These are phyloP conservation scores for Saccharomyces uvarum DNA, from an alignment of 1,139 yeast species.

Conservation along the genomic window DNA sequence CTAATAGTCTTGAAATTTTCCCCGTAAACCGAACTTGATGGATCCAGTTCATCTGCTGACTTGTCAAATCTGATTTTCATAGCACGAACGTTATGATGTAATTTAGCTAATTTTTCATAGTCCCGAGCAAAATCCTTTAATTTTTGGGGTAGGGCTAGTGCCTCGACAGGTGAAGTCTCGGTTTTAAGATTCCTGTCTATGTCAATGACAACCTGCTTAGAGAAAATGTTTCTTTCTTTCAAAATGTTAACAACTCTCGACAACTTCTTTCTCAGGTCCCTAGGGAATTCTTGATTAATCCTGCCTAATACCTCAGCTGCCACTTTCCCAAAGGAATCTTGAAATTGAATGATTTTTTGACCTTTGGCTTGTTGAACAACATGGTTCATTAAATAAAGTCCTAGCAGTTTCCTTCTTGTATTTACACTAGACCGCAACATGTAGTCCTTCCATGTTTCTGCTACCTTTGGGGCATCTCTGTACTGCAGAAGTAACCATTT, in stretches of 20 bases:
- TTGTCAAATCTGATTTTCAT: slow-evolving; percentile 26
- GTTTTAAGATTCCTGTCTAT: slow-evolving; percentile 28
- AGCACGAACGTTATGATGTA: slow-evolving; percentile 18
- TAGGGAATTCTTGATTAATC: slow-evolving; percentile 23
- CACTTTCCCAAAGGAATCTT: slow-evolving; percentile 50
- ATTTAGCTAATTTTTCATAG: slow-evolving; percentile 16
- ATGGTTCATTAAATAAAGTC: slow-evolving; percentile 74
- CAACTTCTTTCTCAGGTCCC: slow-evolving; percentile 45
- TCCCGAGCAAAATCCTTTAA: slow-evolving; percentile 14
- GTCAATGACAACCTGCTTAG: slow-evolving; percentile 37
- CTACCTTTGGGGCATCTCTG: slow-evolving; percentile 53
- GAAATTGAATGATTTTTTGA: slow-evolving; percentile 54
- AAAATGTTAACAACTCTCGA: slow-evolving; percentile 68
- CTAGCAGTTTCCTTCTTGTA: slow-evolving; percentile 46
- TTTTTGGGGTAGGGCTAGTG: slow-evolving; percentile 14
- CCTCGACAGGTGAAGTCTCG: slow-evolving; percentile 5
- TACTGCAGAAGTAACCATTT: slow-evolving; percentile 82
- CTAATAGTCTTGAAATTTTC: slow-evolving; percentile 26
- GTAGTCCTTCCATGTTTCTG: slow-evolving; percentile 51
- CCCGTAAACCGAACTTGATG: slow-evolving; percentile 24
- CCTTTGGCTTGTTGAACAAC: slow-evolving; percentile 76
- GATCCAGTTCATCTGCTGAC: slow-evolving; percentile 25
- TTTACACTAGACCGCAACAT: slow-evolving; percentile 28
- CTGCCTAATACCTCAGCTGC: slow-evolving; percentile 33
- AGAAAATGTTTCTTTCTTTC: slow-evolving; percentile 61